These are phyloP conservation scores for Pilatotrama ljubarskyi DNA, from an alignment of 768 basidiomycete genomes.

Conservation along the genomic window DNA sequence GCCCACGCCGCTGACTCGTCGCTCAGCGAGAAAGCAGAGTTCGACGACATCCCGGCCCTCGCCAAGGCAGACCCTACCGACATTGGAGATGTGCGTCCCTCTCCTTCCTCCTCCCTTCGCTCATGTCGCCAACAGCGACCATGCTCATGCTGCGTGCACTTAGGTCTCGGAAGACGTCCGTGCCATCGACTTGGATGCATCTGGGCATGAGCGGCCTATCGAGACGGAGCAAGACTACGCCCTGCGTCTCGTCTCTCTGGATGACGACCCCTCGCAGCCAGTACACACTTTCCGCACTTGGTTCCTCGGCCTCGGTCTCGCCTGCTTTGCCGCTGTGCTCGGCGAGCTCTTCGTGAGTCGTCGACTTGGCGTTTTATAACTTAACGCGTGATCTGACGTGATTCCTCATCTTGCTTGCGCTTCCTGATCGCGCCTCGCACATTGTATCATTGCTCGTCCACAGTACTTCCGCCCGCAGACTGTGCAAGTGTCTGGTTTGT, in stretches of 20 bases:
- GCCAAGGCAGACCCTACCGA: conserved; percentile 17
- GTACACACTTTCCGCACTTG: conserved; percentile 33
- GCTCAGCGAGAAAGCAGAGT: conserved; percentile 13
- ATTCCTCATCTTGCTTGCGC: background rate
- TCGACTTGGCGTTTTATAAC: background rate
- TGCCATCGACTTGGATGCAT: conserved; percentile 43
- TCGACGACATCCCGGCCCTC: conserved; percentile 1
- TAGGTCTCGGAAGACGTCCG: conserved; percentile 28
- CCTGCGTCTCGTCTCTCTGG: conserved; percentile 50
- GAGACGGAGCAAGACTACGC: conserved; percentile 49
- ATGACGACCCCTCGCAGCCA: conserved; percentile 43
- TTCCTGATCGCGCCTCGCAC: background rate
- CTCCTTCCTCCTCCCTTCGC: conserved; percentile 33
- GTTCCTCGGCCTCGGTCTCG: conserved; percentile 33
- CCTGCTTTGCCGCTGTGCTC: conserved; percentile 36
- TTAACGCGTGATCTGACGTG: conserved; percentile 10
- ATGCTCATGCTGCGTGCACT: background rate
- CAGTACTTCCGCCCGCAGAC: conserved; percentile 29
- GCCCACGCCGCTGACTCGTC: background rate
- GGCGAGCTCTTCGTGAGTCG: conserved; percentile 49
- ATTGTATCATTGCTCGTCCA: background rate
- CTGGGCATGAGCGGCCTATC: conserved; percentile 53
- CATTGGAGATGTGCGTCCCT: conserved; percentile 23
- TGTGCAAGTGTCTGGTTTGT: conserved; percentile 25
- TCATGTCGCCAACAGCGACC: background rate